These are phyloP conservation scores for Diaporthe australafricana DNA, from an alignment of 2,329 filamentous ascomycete genomes.

Conservation along the genomic window DNA sequence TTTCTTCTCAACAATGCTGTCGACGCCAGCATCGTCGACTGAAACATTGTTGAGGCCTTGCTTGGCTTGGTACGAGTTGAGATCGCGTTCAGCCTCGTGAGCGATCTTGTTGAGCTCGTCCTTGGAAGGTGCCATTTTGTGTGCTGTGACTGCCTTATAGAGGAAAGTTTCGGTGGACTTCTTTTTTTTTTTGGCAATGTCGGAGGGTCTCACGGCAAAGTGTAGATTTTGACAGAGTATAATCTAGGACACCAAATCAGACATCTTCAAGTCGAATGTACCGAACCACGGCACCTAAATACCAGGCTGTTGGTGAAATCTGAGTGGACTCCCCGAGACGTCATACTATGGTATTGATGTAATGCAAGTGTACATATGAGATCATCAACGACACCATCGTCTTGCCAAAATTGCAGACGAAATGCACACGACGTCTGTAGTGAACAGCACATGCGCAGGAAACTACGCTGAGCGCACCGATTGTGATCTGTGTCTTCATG, in stretches of 20 bases:
- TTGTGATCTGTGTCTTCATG: slow-evolving; percentile 17
- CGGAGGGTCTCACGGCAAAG: neutral
- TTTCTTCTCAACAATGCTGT: slow-evolving; percentile 54
- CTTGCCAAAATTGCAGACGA: neutral
- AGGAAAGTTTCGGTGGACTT: neutral
- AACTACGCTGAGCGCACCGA: neutral
- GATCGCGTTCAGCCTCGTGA: slow-evolving; percentile 58
- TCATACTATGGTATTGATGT: slow-evolving; percentile 27
- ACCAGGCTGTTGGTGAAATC: neutral
- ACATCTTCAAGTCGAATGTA: neutral
- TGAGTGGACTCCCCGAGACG: neutral
- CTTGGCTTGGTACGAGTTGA: slow-evolving; percentile 61
- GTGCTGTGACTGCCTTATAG: neutral
- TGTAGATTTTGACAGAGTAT: neutral
- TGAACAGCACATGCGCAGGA: neutral
- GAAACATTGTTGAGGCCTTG: slow-evolving; percentile 55
- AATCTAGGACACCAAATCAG: too few relatives aligned
- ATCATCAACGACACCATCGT: neutral
- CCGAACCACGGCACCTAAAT: neutral
- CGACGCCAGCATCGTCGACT: slow-evolving; percentile 56
- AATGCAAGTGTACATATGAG: slow-evolving; percentile 18
- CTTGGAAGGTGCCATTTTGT: slow-evolving; percentile 38
- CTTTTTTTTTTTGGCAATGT: neutral
- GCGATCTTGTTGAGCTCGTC: slow-evolving; percentile 57
- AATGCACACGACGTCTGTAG: neutral